Percentiles rank a stretch among this genome's conserved stretches.
These are phyloP conservation scores for Shiraia sp. DNA, from an alignment of 2,329 filamentous ascomycete species.

Conservation along the genomic window DNA sequence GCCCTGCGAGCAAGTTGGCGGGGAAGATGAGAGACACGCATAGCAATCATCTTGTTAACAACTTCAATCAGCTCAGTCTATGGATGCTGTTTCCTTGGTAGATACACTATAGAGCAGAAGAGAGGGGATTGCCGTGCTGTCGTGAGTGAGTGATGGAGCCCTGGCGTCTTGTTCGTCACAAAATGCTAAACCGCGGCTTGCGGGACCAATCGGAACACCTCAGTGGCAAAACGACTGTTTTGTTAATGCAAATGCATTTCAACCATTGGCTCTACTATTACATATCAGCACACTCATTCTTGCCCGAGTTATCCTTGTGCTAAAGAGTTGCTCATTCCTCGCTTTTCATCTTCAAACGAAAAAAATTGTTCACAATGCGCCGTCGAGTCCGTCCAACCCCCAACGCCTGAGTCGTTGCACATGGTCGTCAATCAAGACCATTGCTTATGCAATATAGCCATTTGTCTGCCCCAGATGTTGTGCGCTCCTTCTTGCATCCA, in stretches of 20 bases:
- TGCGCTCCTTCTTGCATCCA: slow-evolving; percentile 55
- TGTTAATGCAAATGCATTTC: slow-evolving; percentile 13
- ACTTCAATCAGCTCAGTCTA: too few species aligned
- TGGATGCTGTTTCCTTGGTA: too few species aligned
- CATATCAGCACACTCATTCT: too few species aligned
- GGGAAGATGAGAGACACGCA: slow-evolving; percentile 24
- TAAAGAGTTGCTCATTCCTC: too few species aligned
- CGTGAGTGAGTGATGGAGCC: slow-evolving; percentile 6
- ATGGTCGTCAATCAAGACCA: slow-evolving; percentile 1
- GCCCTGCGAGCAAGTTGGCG: slow-evolving; percentile 30
- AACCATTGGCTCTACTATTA: too few species aligned
- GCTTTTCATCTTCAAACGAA: too few species aligned
- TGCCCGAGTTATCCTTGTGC: too few species aligned
- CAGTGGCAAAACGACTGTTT: too few species aligned
- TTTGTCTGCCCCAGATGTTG: slow-evolving; percentile 30
- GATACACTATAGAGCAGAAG: too few species aligned
- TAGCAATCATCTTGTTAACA: too few species aligned
- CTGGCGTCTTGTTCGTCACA: slow-evolving; percentile 6
- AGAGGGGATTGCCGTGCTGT: not conserved
- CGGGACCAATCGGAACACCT: slow-evolving; percentile 25
- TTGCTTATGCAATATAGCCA: slow-evolving; percentile 43
- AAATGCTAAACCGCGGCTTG: slow-evolving; percentile 12
- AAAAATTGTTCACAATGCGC: too few species aligned
- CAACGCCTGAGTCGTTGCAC: slow-evolving; percentile 19
- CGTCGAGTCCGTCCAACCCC: too few species aligned